Evolutionary conservation across 768 basidiomycete species (phyloP).

Genomic region (Pisolithus microcarpus): DNA sequence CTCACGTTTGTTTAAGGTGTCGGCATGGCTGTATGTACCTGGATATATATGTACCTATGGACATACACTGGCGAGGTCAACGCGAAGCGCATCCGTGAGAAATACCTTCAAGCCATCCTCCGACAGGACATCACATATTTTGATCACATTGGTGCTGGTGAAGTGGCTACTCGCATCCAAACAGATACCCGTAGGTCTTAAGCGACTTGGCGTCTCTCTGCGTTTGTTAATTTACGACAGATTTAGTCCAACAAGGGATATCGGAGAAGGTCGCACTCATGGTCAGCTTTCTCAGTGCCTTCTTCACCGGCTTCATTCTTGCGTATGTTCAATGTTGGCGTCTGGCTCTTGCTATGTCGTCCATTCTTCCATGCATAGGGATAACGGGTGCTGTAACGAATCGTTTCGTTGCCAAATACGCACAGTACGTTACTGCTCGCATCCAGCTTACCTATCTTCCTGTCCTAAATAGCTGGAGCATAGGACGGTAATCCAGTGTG

Average conservation of each 20-base stretch:
- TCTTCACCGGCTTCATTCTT: conserved; percentile 73
- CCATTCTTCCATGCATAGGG: conserved; percentile 78
- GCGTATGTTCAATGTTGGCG: conserved; percentile 69
- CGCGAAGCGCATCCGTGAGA: conserved; percentile 78
- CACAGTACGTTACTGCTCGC: conserved; percentile 44
- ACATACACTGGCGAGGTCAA: conserved; percentile 74
- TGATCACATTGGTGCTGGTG: conserved; percentile 86
- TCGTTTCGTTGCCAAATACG: conserved; percentile 53
- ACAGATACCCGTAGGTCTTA: conserved; percentile 66
- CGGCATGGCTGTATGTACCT: conserved; percentile 72
- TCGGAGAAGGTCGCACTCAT: conserved; percentile 81
- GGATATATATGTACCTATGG: conserved; percentile 63
- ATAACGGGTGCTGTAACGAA: conserved; percentile 70
- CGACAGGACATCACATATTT: conserved; percentile 88
- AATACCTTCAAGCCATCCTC: conserved; percentile 70
- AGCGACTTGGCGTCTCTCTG: background rate
- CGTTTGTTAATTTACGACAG: conserved; percentile 27
- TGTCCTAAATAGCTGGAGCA: background rate
- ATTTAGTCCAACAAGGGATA: conserved; percentile 86
- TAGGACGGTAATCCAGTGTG: conserved; percentile 58
- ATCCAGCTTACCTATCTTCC: background rate
- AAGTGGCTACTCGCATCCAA: conserved; percentile 91
- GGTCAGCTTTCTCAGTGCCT: conserved; percentile 59
- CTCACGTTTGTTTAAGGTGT: conserved; percentile 38
- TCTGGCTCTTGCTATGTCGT: conserved; percentile 74